These are phyloP conservation scores for Candida vaughaniae DNA, from an alignment of 805 yeast genomes.

Conservation along the genomic window DNA sequence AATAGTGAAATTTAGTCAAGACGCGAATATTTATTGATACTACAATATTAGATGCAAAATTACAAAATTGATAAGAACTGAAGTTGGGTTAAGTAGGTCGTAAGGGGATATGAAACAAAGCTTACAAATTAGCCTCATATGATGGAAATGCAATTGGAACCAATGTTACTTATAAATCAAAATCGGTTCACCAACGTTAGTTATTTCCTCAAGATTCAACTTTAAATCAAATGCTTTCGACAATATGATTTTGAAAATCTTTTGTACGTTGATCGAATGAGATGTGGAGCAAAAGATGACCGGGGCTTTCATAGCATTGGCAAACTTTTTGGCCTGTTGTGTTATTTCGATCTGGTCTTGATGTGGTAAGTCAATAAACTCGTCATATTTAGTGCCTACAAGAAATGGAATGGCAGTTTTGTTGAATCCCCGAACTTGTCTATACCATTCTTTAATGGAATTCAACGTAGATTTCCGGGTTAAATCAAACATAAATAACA, in stretches of 20 bases:
- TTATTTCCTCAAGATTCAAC: conserved; percentile 79
- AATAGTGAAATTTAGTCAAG: too few species aligned
- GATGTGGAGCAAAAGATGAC: conserved; percentile 88
- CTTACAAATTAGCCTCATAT: background rate
- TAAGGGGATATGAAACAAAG: background rate
- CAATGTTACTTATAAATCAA: conserved; percentile 53
- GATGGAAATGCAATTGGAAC: background rate
- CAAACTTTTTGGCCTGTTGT: conserved; percentile 77
- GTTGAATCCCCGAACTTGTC: conserved; percentile 87
- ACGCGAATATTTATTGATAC: too few species aligned
- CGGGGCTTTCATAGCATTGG: conserved; percentile 84
- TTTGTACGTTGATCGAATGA: conserved; percentile 89
- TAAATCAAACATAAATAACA: conserved; percentile 83
- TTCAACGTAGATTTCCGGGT: conserved; percentile 83
- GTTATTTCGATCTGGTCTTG: conserved; percentile 85
- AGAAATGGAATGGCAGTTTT: conserved; percentile 87
- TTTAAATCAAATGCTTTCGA: conserved; percentile 88
- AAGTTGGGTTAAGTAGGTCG: too few species aligned
- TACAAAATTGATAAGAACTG: too few species aligned
- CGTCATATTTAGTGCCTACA: conserved; percentile 91
- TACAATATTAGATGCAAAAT: too few species aligned
- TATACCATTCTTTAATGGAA: conserved; percentile 92
- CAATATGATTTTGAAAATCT: conserved; percentile 85
- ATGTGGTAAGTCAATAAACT: conserved; percentile 73
- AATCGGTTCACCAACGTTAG: conserved; percentile 87